These are phyloP conservation scores for Galerina sulciceps DNA, from an alignment of 768 basidiomycete genomes.

Conservation along the genomic window DNA sequence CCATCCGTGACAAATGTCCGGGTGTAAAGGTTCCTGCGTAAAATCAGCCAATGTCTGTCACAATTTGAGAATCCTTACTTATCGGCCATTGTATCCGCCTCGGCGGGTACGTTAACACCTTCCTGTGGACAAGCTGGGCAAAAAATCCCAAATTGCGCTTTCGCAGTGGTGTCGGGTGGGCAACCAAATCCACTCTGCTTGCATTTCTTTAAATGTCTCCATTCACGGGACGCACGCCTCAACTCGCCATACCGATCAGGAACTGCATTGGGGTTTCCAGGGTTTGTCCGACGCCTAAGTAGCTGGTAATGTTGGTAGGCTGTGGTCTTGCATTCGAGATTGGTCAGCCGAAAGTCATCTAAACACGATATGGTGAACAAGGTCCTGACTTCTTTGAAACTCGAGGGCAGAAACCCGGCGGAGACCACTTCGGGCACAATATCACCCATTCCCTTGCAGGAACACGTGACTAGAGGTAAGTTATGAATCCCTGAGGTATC, in stretches of 20 bases:
- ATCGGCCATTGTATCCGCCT: no score
- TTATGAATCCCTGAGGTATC: slow-evolving; percentile 2
- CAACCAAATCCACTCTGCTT: no score
- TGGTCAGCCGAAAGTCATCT: slow-evolving; percentile 5
- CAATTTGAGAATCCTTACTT: no score
- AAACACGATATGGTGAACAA: slow-evolving; percentile 15
- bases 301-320: slow-evolving; percentile 12
- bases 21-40: slow-evolving; percentile 6
- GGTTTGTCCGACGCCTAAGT: slow-evolving; percentile 7
- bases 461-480: neutral
- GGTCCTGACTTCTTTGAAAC: slow-evolving; percentile 4
- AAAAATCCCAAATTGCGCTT: slow-evolving; percentile 13
- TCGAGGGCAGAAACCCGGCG: slow-evolving; percentile 6
- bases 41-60: no score
- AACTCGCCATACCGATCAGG: no score
- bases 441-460: no score
- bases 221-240: no score
- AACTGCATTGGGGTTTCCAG: no score
- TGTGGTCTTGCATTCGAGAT: slow-evolving; percentile 13
- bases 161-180: neutral
- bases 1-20: slow-evolving; percentile 20
- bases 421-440: neutral
- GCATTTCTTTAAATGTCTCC: no score
- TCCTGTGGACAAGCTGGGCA: slow-evolving; percentile 23
- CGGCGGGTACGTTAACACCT: slow-evolving; percentile 13